A percentile compares a stretch with the other conserved stretches of the same genome.
These are phyloP conservation scores for Paecilomyces formosus DNA, from an alignment of 2,329 filamentous ascomycete species.

Conservation along the genomic window DNA sequence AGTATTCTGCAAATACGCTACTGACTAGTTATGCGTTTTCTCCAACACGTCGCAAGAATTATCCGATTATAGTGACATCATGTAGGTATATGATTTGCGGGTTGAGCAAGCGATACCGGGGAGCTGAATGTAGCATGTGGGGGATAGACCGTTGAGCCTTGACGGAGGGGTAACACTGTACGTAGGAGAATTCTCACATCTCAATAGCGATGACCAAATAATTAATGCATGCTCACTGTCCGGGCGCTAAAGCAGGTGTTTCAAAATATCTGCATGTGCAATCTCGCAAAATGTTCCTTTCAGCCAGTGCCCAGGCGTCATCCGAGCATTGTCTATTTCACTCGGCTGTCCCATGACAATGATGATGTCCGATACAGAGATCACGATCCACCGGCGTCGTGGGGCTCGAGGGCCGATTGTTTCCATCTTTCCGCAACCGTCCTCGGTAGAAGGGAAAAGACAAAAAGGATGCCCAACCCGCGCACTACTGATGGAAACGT, in stretches of 20 bases:
- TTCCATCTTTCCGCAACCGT: conserved; percentile 1
- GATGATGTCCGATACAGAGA: background rate
- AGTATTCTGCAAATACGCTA: too few relatives aligned
- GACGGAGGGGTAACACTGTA: too few relatives aligned
- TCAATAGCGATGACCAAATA: background rate
- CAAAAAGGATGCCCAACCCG: background rate
- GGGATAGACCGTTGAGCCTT: background rate
- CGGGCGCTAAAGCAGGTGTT: too few relatives aligned
- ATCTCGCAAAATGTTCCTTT: too few relatives aligned
- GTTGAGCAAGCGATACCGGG: background rate
- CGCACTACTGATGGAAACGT: background rate
- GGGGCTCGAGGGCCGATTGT: conserved; percentile 27
- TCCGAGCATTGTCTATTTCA: too few relatives aligned
- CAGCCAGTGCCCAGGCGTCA: too few relatives aligned
- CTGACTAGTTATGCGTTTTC: too few relatives aligned
- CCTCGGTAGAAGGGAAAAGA: background rate
- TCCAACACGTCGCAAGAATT: too few relatives aligned
- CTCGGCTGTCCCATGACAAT: conserved; percentile 4
- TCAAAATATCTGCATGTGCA: too few relatives aligned
- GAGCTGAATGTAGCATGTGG: background rate
- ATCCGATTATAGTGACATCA: background rate
- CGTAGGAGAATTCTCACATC: background rate
- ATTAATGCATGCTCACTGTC: too few relatives aligned
- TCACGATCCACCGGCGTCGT: background rate
- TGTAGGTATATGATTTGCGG: background rate